Conservation (phyloP, 139 green algal genomes). For the Closterium sp. region DNA sequence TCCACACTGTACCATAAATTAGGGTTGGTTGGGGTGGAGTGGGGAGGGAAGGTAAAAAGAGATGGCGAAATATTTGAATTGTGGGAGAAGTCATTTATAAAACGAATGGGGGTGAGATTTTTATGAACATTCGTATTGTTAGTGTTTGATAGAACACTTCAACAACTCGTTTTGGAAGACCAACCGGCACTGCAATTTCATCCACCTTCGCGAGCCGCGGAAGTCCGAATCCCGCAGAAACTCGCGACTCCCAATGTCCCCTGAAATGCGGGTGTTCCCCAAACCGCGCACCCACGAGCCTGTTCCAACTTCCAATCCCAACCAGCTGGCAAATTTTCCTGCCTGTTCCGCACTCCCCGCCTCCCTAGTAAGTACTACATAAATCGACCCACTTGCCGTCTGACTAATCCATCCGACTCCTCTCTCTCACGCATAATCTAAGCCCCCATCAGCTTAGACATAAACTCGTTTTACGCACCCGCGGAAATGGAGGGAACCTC, state of each 20-base stretch:
- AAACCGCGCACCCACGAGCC: not conserved
- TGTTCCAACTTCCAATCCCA: too few species aligned
- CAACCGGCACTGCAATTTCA: not conserved
- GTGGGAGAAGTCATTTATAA: not conserved
- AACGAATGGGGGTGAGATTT: too few species aligned
- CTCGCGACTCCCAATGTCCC: not conserved
- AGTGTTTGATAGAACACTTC: not conserved
- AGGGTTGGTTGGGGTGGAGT: too few species aligned
- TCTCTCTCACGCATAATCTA: not conserved
- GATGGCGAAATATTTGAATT: not conserved
- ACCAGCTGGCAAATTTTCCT: too few species aligned
- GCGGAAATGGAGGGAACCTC: not conserved
- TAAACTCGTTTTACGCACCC: not conserved
- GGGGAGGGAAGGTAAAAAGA: not conserved
- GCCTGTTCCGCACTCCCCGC: too few species aligned
- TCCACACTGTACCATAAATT: constrained; percentile 10
- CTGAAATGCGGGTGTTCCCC: not conserved
- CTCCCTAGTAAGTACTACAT: too few species aligned
- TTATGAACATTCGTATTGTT: too few species aligned
- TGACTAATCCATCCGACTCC: not conserved
- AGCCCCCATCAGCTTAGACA: not conserved
- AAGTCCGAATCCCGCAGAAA: not conserved
- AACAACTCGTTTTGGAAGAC: not conserved
- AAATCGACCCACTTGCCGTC: too few species aligned
- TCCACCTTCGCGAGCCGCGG: not conserved